These are phyloP conservation scores for Phoma sp. DNA, from an alignment of 2,329 filamentous ascomycete species.

Conservation along the genomic window DNA sequence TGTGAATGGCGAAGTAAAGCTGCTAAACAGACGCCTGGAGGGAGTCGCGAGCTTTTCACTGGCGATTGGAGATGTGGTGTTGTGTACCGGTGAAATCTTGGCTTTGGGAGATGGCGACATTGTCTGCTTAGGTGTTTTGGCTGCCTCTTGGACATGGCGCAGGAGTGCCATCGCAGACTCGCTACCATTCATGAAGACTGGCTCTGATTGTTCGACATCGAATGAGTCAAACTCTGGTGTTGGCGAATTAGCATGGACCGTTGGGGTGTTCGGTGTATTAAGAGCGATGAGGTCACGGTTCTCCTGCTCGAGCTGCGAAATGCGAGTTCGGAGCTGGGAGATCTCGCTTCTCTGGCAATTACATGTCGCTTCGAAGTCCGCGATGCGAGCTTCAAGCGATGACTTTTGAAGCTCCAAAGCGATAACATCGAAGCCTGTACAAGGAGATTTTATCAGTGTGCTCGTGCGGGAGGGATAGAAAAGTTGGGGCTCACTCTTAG, in stretches of 20 bases:
- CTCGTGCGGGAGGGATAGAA: slow-evolving; percentile 1
- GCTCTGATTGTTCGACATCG: slow-evolving; percentile 9
- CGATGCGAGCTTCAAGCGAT: neutral
- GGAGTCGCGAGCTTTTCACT: slow-evolving; percentile 5
- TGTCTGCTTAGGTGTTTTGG: slow-evolving; percentile 8
- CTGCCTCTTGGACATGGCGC: slow-evolving; percentile 27
- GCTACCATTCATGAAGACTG: slow-evolving; percentile 22
- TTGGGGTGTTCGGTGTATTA: neutral
- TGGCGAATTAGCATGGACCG: slow-evolving; percentile 19
- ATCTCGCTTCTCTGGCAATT: slow-evolving; percentile 14
- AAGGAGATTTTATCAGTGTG: neutral
- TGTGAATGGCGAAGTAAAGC: slow-evolving; percentile 25
- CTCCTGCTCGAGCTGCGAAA: slow-evolving; percentile 9
- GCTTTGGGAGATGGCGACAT: neutral
- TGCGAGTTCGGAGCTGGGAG: slow-evolving; percentile 14
- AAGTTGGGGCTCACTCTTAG: slow-evolving; percentile 25
- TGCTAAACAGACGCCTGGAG: slow-evolving; percentile 17
- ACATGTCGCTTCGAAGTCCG: neutral
- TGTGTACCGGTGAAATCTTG: slow-evolving; percentile 4
- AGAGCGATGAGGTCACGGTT: neutral
- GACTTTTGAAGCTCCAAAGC: neutral
- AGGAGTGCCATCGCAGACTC: slow-evolving; percentile 32
- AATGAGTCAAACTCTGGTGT: slow-evolving; percentile 29
- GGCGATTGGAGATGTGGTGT: neutral
- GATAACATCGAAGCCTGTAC: neutral